These are phyloP conservation scores for Sarocladium kiliense DNA, from an alignment of 2,329 filamentous ascomycete genomes.

Conservation along the genomic window DNA sequence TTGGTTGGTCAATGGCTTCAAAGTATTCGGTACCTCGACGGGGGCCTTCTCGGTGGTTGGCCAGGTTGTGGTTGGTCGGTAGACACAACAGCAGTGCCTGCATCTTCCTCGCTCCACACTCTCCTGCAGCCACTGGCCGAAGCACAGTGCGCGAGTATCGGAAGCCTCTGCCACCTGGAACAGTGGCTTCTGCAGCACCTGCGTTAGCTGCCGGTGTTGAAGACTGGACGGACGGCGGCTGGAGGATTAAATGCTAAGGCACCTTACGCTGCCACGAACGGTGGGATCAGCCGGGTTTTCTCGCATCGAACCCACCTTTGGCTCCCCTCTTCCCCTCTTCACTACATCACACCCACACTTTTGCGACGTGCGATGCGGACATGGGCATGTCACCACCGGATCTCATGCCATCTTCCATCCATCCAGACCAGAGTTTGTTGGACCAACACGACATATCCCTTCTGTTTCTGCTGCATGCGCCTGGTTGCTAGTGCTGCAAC, in stretches of 20 bases:
- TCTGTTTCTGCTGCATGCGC: background rate
- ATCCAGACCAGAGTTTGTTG: background rate
- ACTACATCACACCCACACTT: background rate
- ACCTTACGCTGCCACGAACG: too few species aligned
- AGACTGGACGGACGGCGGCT: too few species aligned
- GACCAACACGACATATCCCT: too few species aligned
- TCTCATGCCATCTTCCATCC: background rate
- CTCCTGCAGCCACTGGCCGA: background rate
- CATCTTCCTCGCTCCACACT: background rate
- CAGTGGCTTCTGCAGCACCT: constrained; percentile 1
- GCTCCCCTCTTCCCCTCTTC: background rate
- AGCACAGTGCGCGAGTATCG: background rate
- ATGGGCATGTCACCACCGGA: background rate
- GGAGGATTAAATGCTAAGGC: too few species aligned
- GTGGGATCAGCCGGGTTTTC: background rate
- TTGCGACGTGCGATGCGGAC: background rate
- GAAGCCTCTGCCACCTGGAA: background rate
- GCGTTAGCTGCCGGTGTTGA: background rate
- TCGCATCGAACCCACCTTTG: background rate
- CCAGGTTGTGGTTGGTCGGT: background rate
- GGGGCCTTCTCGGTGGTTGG: too few species aligned
- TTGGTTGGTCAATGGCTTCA: constrained; percentile 5
- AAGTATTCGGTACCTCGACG: background rate
- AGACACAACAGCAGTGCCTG: background rate
- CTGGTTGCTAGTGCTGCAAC: background rate